Evolutionary conservation across 75 land plant species (phyloP), one percentile per base, ranked within the genome.

Genomic region (Selaginella moellendorffii): DNA sequence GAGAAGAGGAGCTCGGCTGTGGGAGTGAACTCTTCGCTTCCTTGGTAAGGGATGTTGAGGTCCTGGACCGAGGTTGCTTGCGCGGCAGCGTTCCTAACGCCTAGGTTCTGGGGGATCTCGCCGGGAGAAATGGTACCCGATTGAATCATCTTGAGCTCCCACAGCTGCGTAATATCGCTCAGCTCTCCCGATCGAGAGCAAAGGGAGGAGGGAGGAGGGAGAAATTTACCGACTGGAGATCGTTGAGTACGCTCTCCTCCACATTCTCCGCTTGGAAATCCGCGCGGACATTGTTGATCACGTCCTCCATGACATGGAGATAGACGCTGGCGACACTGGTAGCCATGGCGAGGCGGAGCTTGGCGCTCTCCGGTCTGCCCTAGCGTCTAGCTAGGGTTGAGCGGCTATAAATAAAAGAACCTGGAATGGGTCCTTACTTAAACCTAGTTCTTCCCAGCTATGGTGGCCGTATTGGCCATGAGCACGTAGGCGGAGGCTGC

Each of bases 71-170:
- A 14, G n/a, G n/a, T n/a, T 5, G 46, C 46, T 36, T 5, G 46
- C 5, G 46, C 10, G 5, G 46, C 46, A 36, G 46, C 10, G 14
- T 36, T 36, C 14, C 46, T 36, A 5, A 14, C 46, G 5, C 46
- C 46, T 5, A 36, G 14, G 46, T 36, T 36, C n/a, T 5, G 59
- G n/a, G 59, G 59, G n/a, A 56, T 24, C n/a, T 21, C 24, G 9
- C 59, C 19, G 5, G 59, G 59, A 21, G n/a, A 5, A 8, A 25
- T 19, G n/a, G 59, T 24, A 8, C 59, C 59, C 21, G 24, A 19
- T n/a, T 56, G 59, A 2, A 56, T 24, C 59, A 56, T 56, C 59
- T 56, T 56, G 25, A 56, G 59, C 19, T 56, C 59, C 59, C 59
- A 56, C 8, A 56, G 59, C 59, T 56, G 24, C 8, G 2, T 8